Conservation (phyloP, 1,139 yeast species). For the Pneumocystis canis region DNA sequence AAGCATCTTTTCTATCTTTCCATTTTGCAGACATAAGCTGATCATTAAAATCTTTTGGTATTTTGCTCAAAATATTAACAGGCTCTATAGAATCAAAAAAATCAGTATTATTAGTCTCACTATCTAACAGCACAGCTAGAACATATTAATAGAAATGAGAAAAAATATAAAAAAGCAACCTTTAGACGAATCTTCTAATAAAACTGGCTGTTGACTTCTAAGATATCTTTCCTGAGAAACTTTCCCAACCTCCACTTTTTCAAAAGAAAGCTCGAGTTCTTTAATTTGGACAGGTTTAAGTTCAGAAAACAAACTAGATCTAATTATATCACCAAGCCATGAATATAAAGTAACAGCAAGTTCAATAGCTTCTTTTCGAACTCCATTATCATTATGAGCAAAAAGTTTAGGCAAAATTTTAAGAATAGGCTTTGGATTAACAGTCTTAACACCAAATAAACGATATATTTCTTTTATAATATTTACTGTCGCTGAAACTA, state of each 20-base stretch:
- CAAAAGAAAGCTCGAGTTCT: slow-evolving; percentile 61
- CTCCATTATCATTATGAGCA: slow-evolving; percentile 76
- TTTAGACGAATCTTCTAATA: slow-evolving; percentile 13
- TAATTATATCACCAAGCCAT: slow-evolving; percentile 61
- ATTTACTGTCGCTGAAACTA: slow-evolving; percentile 52
- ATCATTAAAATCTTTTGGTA: slow-evolving; percentile 48
- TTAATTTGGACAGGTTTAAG: slow-evolving; percentile 87
- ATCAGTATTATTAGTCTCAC: slow-evolving; percentile 26
- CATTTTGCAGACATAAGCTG: slow-evolving; percentile 54
- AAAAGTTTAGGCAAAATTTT: slow-evolving; percentile 54
- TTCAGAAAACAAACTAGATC: slow-evolving; percentile 46
- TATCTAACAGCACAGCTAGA: slow-evolving; percentile 10
- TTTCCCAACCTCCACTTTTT: slow-evolving; percentile 31
- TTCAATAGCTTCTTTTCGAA: slow-evolving; percentile 62
- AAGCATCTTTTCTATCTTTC: slow-evolving; percentile 82
- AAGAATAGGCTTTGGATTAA: slow-evolving; percentile 47
- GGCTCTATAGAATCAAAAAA: slow-evolving; percentile 43
- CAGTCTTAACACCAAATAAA: slow-evolving; percentile 56
- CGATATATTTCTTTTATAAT: slow-evolving; percentile 44
- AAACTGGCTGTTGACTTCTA: slow-evolving; percentile 35
- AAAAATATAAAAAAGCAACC: slow-evolving; percentile 14
- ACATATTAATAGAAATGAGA: slow-evolving; percentile 16
- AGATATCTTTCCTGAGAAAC: slow-evolving; percentile 47
- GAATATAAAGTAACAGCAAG: slow-evolving; percentile 57
- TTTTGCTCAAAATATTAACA: slow-evolving; percentile 45